These are phyloP conservation scores for Acarospora socialis DNA, from an alignment of 2,329 filamentous ascomycete species.

Conservation along the genomic window DNA sequence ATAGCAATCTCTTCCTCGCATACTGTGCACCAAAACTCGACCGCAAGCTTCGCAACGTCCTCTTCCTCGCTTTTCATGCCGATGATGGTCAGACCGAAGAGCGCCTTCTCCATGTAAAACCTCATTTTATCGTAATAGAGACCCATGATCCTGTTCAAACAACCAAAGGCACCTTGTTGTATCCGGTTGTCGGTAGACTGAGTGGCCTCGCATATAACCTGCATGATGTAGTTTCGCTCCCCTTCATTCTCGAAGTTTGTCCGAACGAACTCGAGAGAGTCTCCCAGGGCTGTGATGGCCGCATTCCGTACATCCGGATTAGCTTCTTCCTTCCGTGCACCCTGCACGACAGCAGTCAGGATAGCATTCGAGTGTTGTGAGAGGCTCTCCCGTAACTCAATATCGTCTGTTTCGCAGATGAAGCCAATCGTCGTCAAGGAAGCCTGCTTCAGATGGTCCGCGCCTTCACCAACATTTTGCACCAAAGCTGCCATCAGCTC, in stretches of 20 bases:
- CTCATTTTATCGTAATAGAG: constrained; percentile 99
- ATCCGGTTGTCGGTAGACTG: constrained; percentile 84
- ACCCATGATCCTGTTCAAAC: constrained; percentile 95
- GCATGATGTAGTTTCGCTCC: constrained; percentile 99
- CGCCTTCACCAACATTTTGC: constrained; percentile 78
- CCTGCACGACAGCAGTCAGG: constrained; percentile 92
- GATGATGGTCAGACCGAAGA: constrained; percentile 92
- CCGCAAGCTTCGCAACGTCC: constrained; percentile 92
- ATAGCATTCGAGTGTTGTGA: constrained; percentile 91
- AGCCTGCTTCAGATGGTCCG: constrained; percentile 80
- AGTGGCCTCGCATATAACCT: constrained; percentile 97
- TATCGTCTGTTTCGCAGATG: constrained; percentile 91
- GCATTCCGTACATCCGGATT: constrained; percentile 83
- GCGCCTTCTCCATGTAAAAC: constrained; percentile 99
- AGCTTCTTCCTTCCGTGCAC: constrained; percentile 87
- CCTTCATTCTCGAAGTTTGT: constrained; percentile 99
- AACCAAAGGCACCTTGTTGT: constrained; percentile 91
- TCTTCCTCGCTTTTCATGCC: constrained; percentile 98
- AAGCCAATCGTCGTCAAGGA: constrained; percentile 95
- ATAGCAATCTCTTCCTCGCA: constrained; percentile 98
- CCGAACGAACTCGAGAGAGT: constrained; percentile 92
- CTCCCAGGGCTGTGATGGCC: constrained; percentile 84
- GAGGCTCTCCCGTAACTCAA: constrained; percentile 67
- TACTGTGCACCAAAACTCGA: constrained; percentile 99
- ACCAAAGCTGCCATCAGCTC: constrained; percentile 83